Evolutionary conservation across 768 basidiomycete species (phyloP), one percentile per base, ranked within the genome.

Genomic region (Tulasnella calospora): DNA sequence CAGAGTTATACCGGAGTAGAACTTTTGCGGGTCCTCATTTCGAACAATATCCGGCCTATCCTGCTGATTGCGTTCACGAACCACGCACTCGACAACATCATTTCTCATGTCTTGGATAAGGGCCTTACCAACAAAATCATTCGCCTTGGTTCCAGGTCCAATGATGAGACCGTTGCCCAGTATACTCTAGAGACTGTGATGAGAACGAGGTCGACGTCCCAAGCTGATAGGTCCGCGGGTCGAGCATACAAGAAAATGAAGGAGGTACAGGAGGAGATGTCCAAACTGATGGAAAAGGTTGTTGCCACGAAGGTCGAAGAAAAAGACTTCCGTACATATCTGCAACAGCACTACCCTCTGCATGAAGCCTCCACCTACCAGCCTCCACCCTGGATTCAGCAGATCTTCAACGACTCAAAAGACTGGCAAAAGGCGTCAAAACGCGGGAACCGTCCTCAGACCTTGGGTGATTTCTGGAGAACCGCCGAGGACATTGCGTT

Each of bases 21-120:
- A 82, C 85, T 94, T 19, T 81, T 94, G 10, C 89, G 91, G 0
- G 88, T 92, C 7, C 84, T 94, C n/a, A 82, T 92, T 7, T 83
- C 84, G 0, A 90, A 88, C 81, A 80, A 85, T 13, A 83, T 90
- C 72, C 83, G 85, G 1, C 91, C 89, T 0, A 89, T 92, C 82
- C 82, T 87, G 1, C 84, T 90, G 81, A 87, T 90, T 35, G 88
- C 92, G 0, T 93, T 90, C 83, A 94, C 93, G 0, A 94, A 94
- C 80, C 93, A 94, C 67, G 93, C 93, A 0, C 86, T 94, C 3
- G 92, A 94, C 78, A 91, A 93, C 80, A 87, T 94, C 84, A 84
- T 94, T 1, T 84, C 84, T 4, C 89, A 89, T 0, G 88, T 93
- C 3, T 85, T 94, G 0, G 91, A 94, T 79, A 88, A 88, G 0